phyloP scores from a whole-genome alignment of 345 rosid genomes.

The Eucalyptus erythrocorys region DNA sequence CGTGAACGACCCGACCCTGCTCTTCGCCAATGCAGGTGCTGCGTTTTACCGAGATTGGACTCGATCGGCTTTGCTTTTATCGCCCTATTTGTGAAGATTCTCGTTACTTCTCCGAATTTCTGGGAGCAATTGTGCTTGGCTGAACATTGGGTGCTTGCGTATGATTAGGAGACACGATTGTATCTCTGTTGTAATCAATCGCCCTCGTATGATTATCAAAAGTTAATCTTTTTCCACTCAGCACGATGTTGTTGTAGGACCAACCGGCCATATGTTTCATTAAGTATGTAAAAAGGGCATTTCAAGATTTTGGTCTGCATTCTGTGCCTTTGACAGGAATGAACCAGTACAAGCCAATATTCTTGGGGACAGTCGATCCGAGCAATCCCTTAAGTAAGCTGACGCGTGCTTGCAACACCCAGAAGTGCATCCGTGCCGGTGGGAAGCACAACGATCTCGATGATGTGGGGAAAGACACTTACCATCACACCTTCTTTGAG shows the following conservation, averaged over 20 bases:
- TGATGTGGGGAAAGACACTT: conserved; percentile 97
- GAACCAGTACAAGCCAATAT: conserved; percentile 95
- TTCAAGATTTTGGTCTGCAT: not conserved
- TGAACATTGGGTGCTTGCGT: not conserved
- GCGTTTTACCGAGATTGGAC: not conserved
- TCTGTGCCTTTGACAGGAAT: conserved; percentile 39
- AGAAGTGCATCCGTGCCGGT: conserved; percentile 96
- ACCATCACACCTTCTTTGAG: conserved; percentile 99
- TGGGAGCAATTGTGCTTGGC: not conserved
- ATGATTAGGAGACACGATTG: not conserved
- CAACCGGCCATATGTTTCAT: not conserved
- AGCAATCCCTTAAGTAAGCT: conserved; percentile 68
- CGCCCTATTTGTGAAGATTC: not conserved
- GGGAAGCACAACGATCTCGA: conserved; percentile 98
- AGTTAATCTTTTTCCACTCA: not conserved
- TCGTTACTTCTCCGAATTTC: not conserved
- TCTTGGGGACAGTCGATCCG: conserved; percentile 85
- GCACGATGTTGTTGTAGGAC: not conserved
- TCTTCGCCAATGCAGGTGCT: conserved; percentile 90
- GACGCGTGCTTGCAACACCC: conserved; percentile 77
- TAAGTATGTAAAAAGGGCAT: not conserved
- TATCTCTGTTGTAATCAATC: not conserved
- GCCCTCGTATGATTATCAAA: not conserved
- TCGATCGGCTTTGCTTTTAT: not conserved
- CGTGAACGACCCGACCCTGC: conserved; percentile 80